These are phyloP conservation scores for Syzygium aqueum DNA, from an alignment of 345 rosid genomes.

Conservation along the genomic window DNA sequence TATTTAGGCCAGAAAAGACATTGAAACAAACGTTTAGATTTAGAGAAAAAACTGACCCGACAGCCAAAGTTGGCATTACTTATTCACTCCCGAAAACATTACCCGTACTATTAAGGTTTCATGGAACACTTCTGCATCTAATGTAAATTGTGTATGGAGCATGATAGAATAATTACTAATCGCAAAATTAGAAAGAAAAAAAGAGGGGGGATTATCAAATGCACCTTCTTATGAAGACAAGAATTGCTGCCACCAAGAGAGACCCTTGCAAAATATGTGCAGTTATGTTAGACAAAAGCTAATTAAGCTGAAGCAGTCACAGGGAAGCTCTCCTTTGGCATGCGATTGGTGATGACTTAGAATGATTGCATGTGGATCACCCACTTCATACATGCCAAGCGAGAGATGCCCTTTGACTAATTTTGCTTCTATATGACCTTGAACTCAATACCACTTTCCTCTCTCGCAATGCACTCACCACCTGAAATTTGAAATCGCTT, in stretches of 20 bases:
- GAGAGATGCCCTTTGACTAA: conserved; percentile 15
- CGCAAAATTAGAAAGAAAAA: background rate
- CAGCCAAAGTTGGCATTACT: background rate
- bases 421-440: background rate
- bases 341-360: background rate
- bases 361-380: background rate
- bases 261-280: background rate
- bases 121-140: background rate
- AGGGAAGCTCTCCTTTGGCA: conserved; percentile 5
- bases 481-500: background rate
- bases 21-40: background rate
- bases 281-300: background rate
- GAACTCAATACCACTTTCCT: background rate
- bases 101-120: background rate
- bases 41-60: background rate
- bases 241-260: background rate
- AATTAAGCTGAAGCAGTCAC: background rate
- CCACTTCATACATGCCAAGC: background rate
- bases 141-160: background rate
- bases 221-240: background rate
- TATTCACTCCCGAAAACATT: background rate
- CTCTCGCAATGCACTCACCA: background rate
- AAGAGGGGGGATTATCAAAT: background rate
- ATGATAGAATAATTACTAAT: background rate
- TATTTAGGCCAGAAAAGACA: background rate